Percentiles rank a stretch among this genome's conserved stretches.
Conservation (phyloP, 2,329 filamentous ascomycete genomes). For the Talaromyces sp. region DNA sequence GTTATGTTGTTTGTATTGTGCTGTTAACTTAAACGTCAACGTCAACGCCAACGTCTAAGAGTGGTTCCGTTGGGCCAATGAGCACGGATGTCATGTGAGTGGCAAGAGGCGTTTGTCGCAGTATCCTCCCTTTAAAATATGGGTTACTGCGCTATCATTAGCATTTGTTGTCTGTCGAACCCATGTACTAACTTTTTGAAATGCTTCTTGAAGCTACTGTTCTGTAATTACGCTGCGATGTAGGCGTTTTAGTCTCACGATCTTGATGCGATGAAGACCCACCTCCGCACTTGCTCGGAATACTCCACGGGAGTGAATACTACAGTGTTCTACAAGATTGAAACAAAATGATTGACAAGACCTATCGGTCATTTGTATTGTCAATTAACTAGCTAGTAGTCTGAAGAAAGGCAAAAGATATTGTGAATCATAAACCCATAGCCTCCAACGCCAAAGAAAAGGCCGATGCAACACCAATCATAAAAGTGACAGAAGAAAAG, state of each 20-base stretch:
- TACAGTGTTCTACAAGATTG: background rate
- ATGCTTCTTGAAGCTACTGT: too few relatives aligned
- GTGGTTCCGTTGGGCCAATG: background rate
- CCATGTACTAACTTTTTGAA: too few relatives aligned
- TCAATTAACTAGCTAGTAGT: conserved; percentile 17
- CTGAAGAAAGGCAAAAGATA: conserved; percentile 1
- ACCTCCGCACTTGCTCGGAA: background rate
- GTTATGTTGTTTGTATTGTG: background rate
- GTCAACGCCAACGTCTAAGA: background rate
- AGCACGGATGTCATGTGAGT: conserved; percentile 15
- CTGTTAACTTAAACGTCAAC: background rate
- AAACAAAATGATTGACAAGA: conserved; percentile 15
- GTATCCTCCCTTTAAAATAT: too few relatives aligned
- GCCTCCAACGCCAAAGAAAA: conserved; percentile 38
- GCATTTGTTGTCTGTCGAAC: too few relatives aligned
- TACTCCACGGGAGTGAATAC: background rate
- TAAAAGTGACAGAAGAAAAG: conserved; percentile 19
- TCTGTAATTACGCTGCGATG: background rate
- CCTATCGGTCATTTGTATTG: conserved; percentile 24
- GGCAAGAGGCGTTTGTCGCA: conserved; percentile 5
- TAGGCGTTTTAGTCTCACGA: background rate
- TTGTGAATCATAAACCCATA: conserved; percentile 16
- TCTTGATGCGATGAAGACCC: background rate
- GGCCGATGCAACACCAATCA: conserved; percentile 24
- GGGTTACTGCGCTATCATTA: too few relatives aligned